Evolutionary conservation across 331 rosid genomes (phyloP).

Genomic region (Cydonia oblonga): DNA sequence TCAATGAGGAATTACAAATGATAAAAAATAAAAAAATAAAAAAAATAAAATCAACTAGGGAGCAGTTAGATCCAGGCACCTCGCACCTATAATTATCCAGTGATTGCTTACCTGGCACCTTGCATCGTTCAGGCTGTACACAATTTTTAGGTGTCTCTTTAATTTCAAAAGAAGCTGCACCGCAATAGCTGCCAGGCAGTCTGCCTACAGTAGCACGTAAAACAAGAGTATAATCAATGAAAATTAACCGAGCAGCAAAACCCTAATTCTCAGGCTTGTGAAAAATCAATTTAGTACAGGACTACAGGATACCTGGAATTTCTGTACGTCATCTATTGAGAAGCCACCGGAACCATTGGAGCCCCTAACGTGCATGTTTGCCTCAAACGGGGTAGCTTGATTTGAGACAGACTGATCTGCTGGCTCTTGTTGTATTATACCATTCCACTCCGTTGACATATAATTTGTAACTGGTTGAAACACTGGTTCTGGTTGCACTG

Average conservation of each 20-base stretch:
- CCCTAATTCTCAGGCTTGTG: background rate
- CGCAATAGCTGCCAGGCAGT: slow-evolving; percentile 68
- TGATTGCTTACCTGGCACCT: slow-evolving; percentile 72
- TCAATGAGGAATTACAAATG: background rate
- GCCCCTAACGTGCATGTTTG: slow-evolving; percentile 18
- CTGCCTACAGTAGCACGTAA: slow-evolving; percentile 42
- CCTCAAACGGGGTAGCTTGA: slow-evolving; percentile 26
- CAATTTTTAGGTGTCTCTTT: slow-evolving; percentile 85
- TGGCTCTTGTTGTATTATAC: slow-evolving; percentile 32
- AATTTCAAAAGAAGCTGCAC: slow-evolving; percentile 91
- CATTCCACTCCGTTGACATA: slow-evolving; percentile 61
- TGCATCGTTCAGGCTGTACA: slow-evolving; percentile 66
- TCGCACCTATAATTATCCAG: background rate
- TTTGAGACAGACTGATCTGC: slow-evolving; percentile 24
- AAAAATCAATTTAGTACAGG: background rate
- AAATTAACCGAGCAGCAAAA: background rate
- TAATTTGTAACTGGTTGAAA: slow-evolving; percentile 18
- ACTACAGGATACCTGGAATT: slow-evolving; percentile 54
- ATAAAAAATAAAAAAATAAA: background rate
- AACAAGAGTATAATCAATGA: background rate
- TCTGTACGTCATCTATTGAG: slow-evolving; percentile 57
- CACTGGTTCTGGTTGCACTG: slow-evolving; percentile 27
- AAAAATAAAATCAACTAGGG: too few species aligned
- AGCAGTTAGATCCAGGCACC: too few species aligned
- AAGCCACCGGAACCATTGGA: slow-evolving; percentile 28